Conservation (phyloP, 2,329 filamentous ascomycete genomes). For the Colletotrichum graminicola region DNA sequence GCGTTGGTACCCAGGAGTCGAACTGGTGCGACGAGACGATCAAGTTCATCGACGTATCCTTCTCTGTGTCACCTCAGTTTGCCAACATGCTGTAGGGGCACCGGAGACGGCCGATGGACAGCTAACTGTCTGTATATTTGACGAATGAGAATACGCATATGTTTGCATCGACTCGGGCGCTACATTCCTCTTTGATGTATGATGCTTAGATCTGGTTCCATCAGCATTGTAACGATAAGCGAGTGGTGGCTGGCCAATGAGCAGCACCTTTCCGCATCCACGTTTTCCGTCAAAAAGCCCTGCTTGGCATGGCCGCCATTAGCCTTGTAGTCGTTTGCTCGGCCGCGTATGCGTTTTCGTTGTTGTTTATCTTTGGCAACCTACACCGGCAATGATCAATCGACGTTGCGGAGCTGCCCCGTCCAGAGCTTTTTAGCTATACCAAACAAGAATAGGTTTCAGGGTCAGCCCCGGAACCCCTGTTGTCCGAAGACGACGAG, state of each 20-base stretch:
- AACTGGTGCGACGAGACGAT: slow-evolving; percentile 50
- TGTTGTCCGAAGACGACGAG: background rate
- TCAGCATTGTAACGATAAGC: slow-evolving; percentile 4
- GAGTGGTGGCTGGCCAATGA: slow-evolving; percentile 1
- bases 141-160: slow-evolving; percentile 29
- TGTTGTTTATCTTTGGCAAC: background rate
- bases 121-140: slow-evolving; percentile 4
- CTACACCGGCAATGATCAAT: background rate
- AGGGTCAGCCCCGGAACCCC: slow-evolving; percentile 8
- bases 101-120: background rate
- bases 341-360: background rate
- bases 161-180: background rate
- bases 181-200: slow-evolving; percentile 5
- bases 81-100: slow-evolving; percentile 24
- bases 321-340: background rate
- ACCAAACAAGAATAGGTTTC: slow-evolving; percentile 19
- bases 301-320: background rate
- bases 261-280: background rate
- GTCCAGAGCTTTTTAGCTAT: slow-evolving; percentile 1
- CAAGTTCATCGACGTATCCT: slow-evolving; percentile 45
- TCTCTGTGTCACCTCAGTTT: slow-evolving; percentile 39
- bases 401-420: slow-evolving; percentile 15
- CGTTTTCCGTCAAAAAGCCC: background rate
- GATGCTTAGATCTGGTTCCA: slow-evolving; percentile 14
- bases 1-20: slow-evolving; percentile 44